phyloP scores from a whole-genome alignment of 2,329 filamentous ascomycete species.

The Aspergillus carbonarius region DNA sequence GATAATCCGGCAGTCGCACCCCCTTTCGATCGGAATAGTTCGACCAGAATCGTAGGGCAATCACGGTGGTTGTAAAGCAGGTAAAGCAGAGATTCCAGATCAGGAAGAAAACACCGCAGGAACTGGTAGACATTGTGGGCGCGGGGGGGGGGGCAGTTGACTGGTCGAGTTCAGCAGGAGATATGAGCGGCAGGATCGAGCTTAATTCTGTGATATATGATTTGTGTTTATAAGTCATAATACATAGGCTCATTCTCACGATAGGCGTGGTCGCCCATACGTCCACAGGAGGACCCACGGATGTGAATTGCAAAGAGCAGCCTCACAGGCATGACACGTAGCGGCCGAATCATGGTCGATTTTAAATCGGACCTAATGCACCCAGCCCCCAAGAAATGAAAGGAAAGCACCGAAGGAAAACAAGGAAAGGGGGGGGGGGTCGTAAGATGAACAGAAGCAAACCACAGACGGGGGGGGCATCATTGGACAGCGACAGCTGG shows the following conservation, averaged over 20 bases:
- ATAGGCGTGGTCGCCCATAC: background rate
- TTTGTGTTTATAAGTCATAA: background rate
- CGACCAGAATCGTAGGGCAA: background rate
- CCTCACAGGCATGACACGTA: background rate
- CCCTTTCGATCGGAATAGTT: background rate
- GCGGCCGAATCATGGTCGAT: background rate
- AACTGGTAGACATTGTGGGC: background rate
- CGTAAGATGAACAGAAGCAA: background rate
- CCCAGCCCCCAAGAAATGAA: background rate
- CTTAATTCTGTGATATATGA: background rate
- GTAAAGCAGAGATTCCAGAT: background rate
- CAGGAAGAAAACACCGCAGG: background rate
- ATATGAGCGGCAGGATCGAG: background rate
- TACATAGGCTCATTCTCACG: too few relatives aligned
- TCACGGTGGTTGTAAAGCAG: background rate
- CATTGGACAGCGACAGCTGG: background rate
- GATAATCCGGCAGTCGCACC: background rate
- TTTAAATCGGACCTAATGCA: background rate
- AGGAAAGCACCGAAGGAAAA: background rate
- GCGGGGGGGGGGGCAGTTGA: too few relatives aligned
- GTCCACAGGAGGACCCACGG: background rate
- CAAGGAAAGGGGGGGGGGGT: too few relatives aligned
- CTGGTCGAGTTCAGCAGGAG: background rate
- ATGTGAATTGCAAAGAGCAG: background rate
- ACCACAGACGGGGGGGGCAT: background rate